Conservation (phyloP, 2,329 filamentous ascomycete genomes). For the Pestalotiopsis sp. region DNA sequence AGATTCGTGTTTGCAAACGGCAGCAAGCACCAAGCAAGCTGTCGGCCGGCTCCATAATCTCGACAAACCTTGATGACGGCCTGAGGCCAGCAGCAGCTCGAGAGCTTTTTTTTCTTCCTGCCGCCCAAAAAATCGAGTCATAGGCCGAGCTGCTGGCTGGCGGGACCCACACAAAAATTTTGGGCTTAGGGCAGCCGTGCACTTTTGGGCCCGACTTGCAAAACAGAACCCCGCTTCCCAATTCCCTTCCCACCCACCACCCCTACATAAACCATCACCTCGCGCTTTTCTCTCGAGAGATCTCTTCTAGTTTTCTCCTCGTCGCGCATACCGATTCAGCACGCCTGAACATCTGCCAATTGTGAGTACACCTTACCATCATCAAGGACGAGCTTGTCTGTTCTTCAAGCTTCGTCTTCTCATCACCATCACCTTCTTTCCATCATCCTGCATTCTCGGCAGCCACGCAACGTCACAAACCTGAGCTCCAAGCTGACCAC, state of each 20-base stretch:
- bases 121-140: conserved; percentile 5
- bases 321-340: conserved; percentile 10
- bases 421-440: neutral
- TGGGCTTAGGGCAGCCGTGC: conserved; percentile 9
- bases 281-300: conserved; percentile 5
- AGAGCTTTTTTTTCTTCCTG: neutral
- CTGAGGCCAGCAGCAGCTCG: neutral
- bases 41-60: neutral
- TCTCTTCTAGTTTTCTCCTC: conserved; percentile 4
- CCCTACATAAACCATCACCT: conserved; percentile 9
- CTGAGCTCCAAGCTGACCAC: conserved; percentile 1
- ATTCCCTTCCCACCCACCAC: neutral
- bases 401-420: neutral
- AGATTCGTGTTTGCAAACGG: neutral
- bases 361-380: neutral
- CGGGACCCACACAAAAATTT: conserved; percentile 10
- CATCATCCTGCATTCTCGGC: neutral
- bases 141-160: neutral
- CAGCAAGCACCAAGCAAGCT: neutral
- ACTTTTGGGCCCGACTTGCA: neutral
- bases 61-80: neutral
- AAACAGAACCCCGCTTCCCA: conserved; percentile 8
- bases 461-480: neutral
- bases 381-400: neutral
- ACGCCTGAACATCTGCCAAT: conserved; percentile 9